Evolutionary conservation across 768 basidiomycete genomes (phyloP).

Genomic region (Macrolepiota dolichaula): DNA sequence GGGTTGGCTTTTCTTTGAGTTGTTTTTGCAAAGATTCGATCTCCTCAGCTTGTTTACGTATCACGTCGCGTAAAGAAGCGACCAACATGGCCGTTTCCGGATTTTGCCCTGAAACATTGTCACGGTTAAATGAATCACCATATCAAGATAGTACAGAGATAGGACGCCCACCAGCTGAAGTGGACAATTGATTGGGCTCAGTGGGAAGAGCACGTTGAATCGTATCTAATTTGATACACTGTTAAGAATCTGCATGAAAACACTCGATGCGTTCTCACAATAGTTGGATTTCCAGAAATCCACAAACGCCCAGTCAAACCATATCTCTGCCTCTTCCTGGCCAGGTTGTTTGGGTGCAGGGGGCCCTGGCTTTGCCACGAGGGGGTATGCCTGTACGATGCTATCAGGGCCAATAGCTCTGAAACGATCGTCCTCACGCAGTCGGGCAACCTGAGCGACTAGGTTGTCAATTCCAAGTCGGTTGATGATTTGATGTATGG

Average conservation of each 20-base stretch:
- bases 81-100: slow-evolving; percentile 81
- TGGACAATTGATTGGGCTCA: slow-evolving; percentile 63
- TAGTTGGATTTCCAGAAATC: slow-evolving; percentile 99
- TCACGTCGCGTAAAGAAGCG: slow-evolving; percentile 77
- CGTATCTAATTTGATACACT: slow-evolving; percentile 48
- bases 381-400: slow-evolving; percentile 60
- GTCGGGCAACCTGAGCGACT: slow-evolving; percentile 77
- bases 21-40: slow-evolving; percentile 65
- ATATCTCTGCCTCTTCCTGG: slow-evolving; percentile 77
- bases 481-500: slow-evolving; percentile 85
- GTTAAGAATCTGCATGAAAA: background rate
- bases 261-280: slow-evolving; percentile 47
- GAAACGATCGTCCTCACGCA: slow-evolving; percentile 93
- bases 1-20: slow-evolving; percentile 38
- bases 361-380: slow-evolving; percentile 27
- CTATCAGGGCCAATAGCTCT: slow-evolving; percentile 84
- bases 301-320: slow-evolving; percentile 98
- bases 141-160: background rate
- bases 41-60: slow-evolving; percentile 79
- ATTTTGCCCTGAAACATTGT: slow-evolving; percentile 47
- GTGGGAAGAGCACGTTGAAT: slow-evolving; percentile 69
- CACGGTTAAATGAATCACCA: slow-evolving; percentile 7
- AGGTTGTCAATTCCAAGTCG: slow-evolving; percentile 90
- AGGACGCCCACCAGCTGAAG: slow-evolving; percentile 50
- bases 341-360: slow-evolving; percentile 32